Conservation (phyloP, 208 protist genomes). For the Strigomonas galati region DNA sequence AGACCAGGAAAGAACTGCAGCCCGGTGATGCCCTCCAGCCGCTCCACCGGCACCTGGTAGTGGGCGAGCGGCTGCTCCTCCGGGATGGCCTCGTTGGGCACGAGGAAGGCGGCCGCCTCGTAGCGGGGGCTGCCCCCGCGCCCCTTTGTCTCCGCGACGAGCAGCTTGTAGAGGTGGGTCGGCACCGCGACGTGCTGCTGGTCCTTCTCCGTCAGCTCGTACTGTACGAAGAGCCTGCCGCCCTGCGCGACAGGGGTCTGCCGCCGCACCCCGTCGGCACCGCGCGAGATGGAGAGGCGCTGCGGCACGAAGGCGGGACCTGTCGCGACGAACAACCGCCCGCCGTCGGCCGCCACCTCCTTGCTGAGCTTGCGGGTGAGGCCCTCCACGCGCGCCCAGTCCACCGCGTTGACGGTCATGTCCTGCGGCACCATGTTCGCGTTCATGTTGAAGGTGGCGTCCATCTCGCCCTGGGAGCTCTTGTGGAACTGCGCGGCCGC, state of each 20-base stretch:
- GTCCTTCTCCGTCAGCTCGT: slow-evolving; percentile 33
- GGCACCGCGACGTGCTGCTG: slow-evolving; percentile 62
- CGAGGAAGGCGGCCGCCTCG: slow-evolving; percentile 60
- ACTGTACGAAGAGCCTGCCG: slow-evolving; percentile 37
- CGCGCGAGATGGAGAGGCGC: background rate
- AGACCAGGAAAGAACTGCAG: slow-evolving; percentile 73
- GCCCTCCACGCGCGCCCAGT: slow-evolving; percentile 78
- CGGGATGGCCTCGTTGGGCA: slow-evolving; percentile 72
- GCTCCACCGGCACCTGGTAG: slow-evolving; percentile 63
- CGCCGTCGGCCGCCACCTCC: slow-evolving; percentile 25
- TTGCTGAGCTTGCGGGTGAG: slow-evolving; percentile 47
- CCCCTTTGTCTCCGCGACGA: slow-evolving; percentile 40
- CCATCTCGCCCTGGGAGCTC: slow-evolving; percentile 53
- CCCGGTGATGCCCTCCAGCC: slow-evolving; percentile 58
- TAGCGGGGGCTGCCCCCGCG: slow-evolving; percentile 16
- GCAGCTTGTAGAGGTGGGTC: slow-evolving; percentile 82
- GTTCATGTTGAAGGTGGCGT: slow-evolving; percentile 84
- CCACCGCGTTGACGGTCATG: slow-evolving; percentile 77
- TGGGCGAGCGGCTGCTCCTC: slow-evolving; percentile 59
- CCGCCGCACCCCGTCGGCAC: slow-evolving; percentile 11
- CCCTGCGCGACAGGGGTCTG: background rate
- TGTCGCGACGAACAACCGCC: slow-evolving; percentile 23
- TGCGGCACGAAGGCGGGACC: slow-evolving; percentile 10
- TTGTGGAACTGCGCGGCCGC: slow-evolving; percentile 82
- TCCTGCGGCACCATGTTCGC: slow-evolving; percentile 87